A percentile compares a stretch with the other conserved stretches of the same genome.
phyloP scores from a whole-genome alignment of 305 asterid species.

The Solanum aculeatissimum region DNA sequence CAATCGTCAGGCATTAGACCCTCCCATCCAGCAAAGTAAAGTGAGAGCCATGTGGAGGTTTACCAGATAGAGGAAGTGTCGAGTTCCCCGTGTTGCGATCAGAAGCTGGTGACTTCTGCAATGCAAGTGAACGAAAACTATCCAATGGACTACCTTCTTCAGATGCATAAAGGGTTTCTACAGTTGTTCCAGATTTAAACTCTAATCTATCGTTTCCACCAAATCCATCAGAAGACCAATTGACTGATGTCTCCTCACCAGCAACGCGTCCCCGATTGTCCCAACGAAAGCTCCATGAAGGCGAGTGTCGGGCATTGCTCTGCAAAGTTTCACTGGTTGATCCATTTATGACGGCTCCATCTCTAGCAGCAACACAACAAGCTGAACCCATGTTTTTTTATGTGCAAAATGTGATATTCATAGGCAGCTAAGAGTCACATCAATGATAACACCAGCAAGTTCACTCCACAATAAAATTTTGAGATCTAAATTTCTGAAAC shows the following conservation, averaged over 20 bases:
- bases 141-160: slow-evolving; percentile 80
- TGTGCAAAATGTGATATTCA: slow-evolving; percentile 5
- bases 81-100: slow-evolving; percentile 37
- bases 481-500: neutral
- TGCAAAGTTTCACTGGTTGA: slow-evolving; percentile 47
- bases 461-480: slow-evolving; percentile 3
- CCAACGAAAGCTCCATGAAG: slow-evolving; percentile 96
- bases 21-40: neutral
- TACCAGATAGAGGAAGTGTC: slow-evolving; percentile 42
- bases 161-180: slow-evolving; percentile 58
- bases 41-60: neutral
- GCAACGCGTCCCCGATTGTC: slow-evolving; percentile 86
- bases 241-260: slow-evolving; percentile 73
- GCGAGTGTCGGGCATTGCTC: slow-evolving; percentile 69
- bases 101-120: slow-evolving; percentile 68
- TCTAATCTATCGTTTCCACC: slow-evolving; percentile 28
- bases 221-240: slow-evolving; percentile 51
- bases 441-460: slow-evolving; percentile 11
- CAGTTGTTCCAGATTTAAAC: slow-evolving; percentile 48
- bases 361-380: slow-evolving; percentile 89
- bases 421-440: slow-evolving; percentile 19
- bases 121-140: slow-evolving; percentile 47
- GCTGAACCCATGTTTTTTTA: slow-evolving; percentile 86
- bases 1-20: neutral
- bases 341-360: slow-evolving; percentile 32